Conservation (phyloP, 2,329 filamentous ascomycete genomes). For the Aspergillus versicolor region DNA sequence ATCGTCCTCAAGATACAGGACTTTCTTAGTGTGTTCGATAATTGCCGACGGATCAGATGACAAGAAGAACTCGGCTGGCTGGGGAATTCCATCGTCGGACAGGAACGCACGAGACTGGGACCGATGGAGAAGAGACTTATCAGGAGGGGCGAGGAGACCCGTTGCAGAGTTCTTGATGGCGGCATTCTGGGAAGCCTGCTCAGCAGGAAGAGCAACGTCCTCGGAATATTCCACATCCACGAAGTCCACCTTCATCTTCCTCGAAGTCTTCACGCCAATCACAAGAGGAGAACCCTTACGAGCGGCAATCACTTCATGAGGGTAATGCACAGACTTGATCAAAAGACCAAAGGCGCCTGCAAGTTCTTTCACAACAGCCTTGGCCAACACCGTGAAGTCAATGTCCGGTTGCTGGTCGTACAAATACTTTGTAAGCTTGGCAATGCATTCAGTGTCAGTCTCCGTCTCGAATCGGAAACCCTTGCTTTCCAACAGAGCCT, state of each 20-base stretch:
- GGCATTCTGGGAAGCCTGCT: constrained; percentile 93
- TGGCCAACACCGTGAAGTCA: constrained; percentile 93
- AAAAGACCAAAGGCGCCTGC: constrained; percentile 96
- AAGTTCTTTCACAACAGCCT: constrained; percentile 97
- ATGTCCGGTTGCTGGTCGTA: constrained; percentile 92
- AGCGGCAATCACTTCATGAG: constrained; percentile 94
- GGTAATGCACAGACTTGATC: constrained; percentile 98
- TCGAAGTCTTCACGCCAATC: constrained; percentile 92
- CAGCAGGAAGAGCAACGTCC: constrained; percentile 82
- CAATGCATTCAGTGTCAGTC: constrained; percentile 98
- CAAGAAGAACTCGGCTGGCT: constrained; percentile 98
- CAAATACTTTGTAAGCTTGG: constrained; percentile 97
- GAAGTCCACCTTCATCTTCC: constrained; percentile 99
- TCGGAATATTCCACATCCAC: constrained; percentile 98
- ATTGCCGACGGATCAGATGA: constrained; percentile 98
- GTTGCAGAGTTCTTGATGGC: constrained; percentile 86
- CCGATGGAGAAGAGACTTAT: constrained; percentile 97
- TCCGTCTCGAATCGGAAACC: constrained; percentile 99
- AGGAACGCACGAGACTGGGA: constrained; percentile 98
- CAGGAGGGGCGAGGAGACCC: constrained; percentile 77
- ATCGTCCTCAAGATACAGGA: constrained; percentile 98
- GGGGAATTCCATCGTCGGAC: constrained; percentile 95
- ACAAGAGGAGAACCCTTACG: constrained; percentile 98
- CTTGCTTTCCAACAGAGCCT: constrained; percentile 87
- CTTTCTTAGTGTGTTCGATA: constrained; percentile 99